Evolutionary conservation across 129 eudicot species (phyloP), one percentile per base, ranked within the genome.

Genomic region (Helichrysum umbraculigerum): DNA sequence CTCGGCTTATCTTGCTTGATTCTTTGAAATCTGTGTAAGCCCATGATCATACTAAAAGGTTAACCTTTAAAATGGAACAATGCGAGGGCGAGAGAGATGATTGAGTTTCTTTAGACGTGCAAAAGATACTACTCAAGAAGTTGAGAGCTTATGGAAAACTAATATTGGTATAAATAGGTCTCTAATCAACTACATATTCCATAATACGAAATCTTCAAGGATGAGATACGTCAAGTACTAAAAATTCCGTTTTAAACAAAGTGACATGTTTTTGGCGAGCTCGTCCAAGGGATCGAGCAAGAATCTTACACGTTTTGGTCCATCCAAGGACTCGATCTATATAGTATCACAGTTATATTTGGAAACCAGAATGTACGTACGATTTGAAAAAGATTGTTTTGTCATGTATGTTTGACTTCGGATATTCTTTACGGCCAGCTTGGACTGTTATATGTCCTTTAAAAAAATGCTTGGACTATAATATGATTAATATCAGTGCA

Each of bases 81-180:
- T 52, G 56, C n/a, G 11, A n/a, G 11, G 51, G 22, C 20, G 16
- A 47, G n/a, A n/a, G n/a, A 22, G 34, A 41, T 12, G 56, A 39
- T 8, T 0, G 11, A 76, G 54, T 32, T 34, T 33, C 17, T 33
- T 33, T 12, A 41, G 69, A 68, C 21, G 22, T 19, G 37, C 37
- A 7, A 25, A 25, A 1, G 28, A 25, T 12, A 29, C 15, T 34
- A 29, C 72, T 9, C 21, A 15, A 71, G 47, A 44, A 63, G 44
- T 79, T 79, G 60, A 63, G 32, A 9, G 56, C 15, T 22, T 6
- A 35, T 72, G 3, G 2, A 64, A 50, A 72, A 19, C 21, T 6
- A 11, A 35, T 41, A 12, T 44, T 52, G 78, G 82, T 71, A 71
- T 72, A 79, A 33, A 72, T 79, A 79, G 57, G 34, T n/a, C n/a